Evolutionary conservation across 345 rosid species (phyloP).

Genomic region (Syzygium aqueum): DNA sequence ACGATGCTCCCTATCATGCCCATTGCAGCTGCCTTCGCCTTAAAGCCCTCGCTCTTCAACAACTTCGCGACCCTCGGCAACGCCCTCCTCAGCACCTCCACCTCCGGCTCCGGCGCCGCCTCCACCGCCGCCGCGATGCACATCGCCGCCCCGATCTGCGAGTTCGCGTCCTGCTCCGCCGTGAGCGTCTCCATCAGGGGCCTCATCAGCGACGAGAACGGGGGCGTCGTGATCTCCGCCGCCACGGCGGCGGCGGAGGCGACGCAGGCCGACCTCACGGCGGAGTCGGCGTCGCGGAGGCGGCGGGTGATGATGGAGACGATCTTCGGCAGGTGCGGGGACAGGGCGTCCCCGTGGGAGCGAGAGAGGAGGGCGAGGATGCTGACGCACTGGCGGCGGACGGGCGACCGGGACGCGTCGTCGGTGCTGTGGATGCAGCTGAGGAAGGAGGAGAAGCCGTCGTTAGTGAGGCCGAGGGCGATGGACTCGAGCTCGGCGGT

Average conservation of each 20-base stretch:
- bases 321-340: conserved; percentile 76
- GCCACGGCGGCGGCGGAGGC: conserved; percentile 67
- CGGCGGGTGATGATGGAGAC: conserved; percentile 69
- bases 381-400: conserved; percentile 71
- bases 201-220: conserved; percentile 47
- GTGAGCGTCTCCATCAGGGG: conserved; percentile 58
- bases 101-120: conserved; percentile 51
- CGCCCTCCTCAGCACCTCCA: conserved; percentile 49
- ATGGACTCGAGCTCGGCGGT: conserved; percentile 79
- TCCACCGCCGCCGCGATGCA: conserved; percentile 75
- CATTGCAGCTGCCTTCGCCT: conserved; percentile 62
- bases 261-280: conserved; percentile 80
- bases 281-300: conserved; percentile 73
- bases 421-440: conserved; percentile 73
- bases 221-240: conserved; percentile 33
- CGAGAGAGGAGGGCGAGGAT: conserved; percentile 65
- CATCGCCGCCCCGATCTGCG: conserved; percentile 80
- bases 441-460: conserved; percentile 58
- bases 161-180: conserved; percentile 58
- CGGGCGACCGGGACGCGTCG: conserved; percentile 59
- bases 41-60: conserved; percentile 59
- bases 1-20: conserved; percentile 59
- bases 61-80: conserved; percentile 65
- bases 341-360: conserved; percentile 60
- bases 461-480: conserved; percentile 47